Evolutionary conservation across 495 filamentous ascomycete species (phyloP).

Genomic region (Xylaria flabelliformis): DNA sequence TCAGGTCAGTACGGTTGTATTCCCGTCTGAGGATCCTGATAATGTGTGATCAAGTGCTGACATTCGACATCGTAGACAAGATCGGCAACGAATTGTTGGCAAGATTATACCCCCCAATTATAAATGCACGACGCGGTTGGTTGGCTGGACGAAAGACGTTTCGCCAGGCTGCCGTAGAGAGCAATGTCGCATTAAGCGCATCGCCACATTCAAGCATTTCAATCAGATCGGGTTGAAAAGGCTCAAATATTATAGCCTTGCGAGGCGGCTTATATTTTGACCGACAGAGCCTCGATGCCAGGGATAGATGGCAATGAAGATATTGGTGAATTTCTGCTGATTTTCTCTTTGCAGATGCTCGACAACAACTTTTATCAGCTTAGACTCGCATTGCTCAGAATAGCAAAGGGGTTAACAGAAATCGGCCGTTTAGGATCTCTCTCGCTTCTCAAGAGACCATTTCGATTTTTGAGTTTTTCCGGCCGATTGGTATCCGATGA

Average conservation of each 20-base stretch:
- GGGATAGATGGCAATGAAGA: background rate
- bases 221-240: background rate
- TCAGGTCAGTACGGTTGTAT: slow-evolving; percentile 74
- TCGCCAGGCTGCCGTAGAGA: background rate
- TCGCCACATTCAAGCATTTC: background rate
- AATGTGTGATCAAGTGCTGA: background rate
- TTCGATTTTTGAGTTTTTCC: slow-evolving; percentile 17
- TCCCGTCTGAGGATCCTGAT: slow-evolving; percentile 74
- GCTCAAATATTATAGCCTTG: background rate
- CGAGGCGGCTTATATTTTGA: background rate
- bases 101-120: background rate
- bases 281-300: background rate
- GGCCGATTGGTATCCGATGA: background rate
- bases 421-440: slow-evolving; percentile 16
- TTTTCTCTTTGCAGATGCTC: background rate
- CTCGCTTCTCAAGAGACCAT: slow-evolving; percentile 11
- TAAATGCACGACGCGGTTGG: background rate
- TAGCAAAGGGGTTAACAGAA: slow-evolving; percentile 33
- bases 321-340: background rate
- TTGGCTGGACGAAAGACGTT: slow-evolving; percentile 2
- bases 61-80: background rate
- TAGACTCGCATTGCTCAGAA: slow-evolving; percentile 32
- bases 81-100: background rate
- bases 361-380: slow-evolving; percentile 8
- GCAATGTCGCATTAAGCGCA: background rate